Evolutionary conservation across 148 eudicot species (phyloP), one percentile per base, ranked within the genome.

Genomic region (Chenopodium quinoa): DNA sequence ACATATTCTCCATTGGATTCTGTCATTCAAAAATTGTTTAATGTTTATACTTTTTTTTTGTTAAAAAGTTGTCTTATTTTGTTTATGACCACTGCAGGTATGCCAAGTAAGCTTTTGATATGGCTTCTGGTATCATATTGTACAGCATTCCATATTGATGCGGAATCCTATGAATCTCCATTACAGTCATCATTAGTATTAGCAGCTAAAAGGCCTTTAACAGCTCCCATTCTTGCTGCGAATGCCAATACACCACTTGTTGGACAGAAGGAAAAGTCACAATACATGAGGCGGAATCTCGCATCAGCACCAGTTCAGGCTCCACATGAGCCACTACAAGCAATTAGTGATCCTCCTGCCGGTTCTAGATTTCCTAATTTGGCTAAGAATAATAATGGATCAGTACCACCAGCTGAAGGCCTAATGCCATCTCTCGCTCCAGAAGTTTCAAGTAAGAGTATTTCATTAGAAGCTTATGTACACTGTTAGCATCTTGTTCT

Each of bases 381-480:
- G 74, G 85, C 86, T 77, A 82, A 85, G 84, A 80, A 82, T 83
- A 87, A 78, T 81, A 86, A 82, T 72, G 77, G 75, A 60, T 75
- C 70, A 82, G 85, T 76, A 66, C 78, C 90, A 12, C 84, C 90
- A 52, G 77, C 44, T 78, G 83, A 82, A 44, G 84, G 83, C 74
- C 84, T 84, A 84, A 71, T 82, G 79, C 66, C 98, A 44, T 91
- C 92, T 60, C 80, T 95, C n/a, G 88, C 98, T 82, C 96, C 98
- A 14, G 78, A 85, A 79, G 76, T 81, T 75, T 84, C 94, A 58
- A 85, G 98, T 93, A 92, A 87, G 92, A 78, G 52, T 62, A 48
- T 66, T 66, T 77, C 73, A 47, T 6, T 68, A 2, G 17, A 56
- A 52, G n/a, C 63, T 47, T 48, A 52, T 32, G 47, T 60, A 34